phyloP scores from a whole-genome alignment of 2,329 filamentous ascomycete genomes.

The Exophiala aquamarina region DNA sequence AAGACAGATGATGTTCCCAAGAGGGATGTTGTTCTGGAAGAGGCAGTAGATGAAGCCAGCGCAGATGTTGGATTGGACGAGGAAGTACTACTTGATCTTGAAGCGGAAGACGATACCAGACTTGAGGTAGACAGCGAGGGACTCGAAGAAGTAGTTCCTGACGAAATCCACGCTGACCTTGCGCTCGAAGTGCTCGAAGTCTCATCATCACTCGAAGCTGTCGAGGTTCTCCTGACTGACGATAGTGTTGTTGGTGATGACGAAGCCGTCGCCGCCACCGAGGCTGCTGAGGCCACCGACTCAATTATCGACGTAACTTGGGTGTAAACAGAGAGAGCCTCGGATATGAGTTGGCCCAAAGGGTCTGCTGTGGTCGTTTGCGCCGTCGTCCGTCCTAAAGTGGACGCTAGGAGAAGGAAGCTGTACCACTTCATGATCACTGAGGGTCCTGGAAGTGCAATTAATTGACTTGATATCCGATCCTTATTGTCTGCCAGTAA shows the following conservation, averaged over 20 bases:
- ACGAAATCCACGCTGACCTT: conserved; percentile 7
- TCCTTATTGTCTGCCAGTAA: too few relatives aligned
- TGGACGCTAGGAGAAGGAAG: neutral
- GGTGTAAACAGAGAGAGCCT: conserved; percentile 25
- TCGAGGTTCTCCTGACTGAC: neutral
- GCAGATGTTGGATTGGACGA: conserved; percentile 1
- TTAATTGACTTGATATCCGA: too few relatives aligned
- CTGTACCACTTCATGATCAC: conserved; percentile 12
- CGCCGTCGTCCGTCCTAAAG: conserved; percentile 1
- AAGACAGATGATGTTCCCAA: conserved; percentile 15
- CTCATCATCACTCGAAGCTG: conserved; percentile 1
- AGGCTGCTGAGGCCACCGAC: conserved; percentile 13
- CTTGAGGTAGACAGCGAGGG: conserved; percentile 4
- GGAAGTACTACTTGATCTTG: neutral
- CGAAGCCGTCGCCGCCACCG: conserved; percentile 7
- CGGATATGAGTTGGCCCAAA: conserved; percentile 21
- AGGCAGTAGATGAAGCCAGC: neutral
- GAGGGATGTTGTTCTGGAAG: neutral
- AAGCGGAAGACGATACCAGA: conserved; percentile 1
- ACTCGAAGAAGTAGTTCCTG: conserved; percentile 7
- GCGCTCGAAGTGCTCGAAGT: conserved; percentile 1
- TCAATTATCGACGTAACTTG: conserved; percentile 23
- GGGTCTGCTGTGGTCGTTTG: conserved; percentile 13
- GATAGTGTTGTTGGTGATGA: conserved; percentile 5
- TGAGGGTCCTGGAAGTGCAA: neutral